Base-by-base conservation (phyloP, 768 basidiomycete species). In the Boletus barrowsii region DNA sequence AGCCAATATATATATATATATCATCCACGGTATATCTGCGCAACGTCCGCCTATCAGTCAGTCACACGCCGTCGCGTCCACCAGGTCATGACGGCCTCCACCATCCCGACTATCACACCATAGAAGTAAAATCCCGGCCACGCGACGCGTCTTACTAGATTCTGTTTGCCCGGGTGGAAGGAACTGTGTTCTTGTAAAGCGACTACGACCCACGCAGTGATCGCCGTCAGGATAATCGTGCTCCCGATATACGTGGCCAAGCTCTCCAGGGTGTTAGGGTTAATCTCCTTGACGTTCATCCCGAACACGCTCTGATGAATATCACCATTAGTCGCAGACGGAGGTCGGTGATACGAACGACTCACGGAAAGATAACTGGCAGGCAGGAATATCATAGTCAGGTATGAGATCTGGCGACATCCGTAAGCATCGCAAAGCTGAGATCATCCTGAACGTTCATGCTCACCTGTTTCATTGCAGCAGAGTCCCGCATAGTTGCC, bases 301-400 rank as follows among this genome's bases (percentile, higher is more conserved):
- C 63, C 65, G 24, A 68, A 66, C 41, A 68, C 60, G 22, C 58
- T 62, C 52, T 81, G 9, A 73, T 68, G 36, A 8, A 67, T 10
- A 4, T 26, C 26, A 11, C 10, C 35, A 5, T 64, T 2, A 58
- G 52, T n/a, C 32, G 29, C 14, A 3, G 36, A 24, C 9, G 5
- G 18, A 20, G 15, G 24, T 11, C 3, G 32, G 33, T 11, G 14
- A 35, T 9, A 24, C 5, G 2, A 8, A 13, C 11, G 1, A 65
- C 67, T 48, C 51, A 69, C 70, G 6, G 68, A 58, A 40, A 66
- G 65, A 51, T 83, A 83, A 10, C 74, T 77, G 5, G 81, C 77
- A 1, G 84, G 84, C 24, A 85, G 68, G 67, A 84, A 85, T 35
- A 83, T 63, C 81, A 84, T 82, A 0, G 83, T 83, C 9, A 86